Percentiles rank a stretch among this genome's conserved stretches.
Conservation (phyloP, 2,329 filamentous ascomycete genomes). For the Hawksworthiomyces lignivorus region DNA sequence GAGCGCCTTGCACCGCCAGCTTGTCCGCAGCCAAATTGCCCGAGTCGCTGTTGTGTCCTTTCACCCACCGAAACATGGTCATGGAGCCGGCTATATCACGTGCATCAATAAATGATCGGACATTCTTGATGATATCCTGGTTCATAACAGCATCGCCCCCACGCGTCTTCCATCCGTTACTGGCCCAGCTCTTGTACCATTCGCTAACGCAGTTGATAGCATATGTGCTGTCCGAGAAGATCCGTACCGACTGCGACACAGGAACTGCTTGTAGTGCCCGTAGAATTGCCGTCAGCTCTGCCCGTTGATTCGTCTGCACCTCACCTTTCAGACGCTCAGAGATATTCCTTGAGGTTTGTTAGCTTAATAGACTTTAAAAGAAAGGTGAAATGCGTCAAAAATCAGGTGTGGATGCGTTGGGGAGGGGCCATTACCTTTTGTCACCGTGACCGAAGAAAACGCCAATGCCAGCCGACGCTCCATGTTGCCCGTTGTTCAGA, state of each 20-base stretch:
- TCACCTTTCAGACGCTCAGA: constrained; percentile 68
- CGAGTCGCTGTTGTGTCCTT: constrained; percentile 65
- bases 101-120: constrained; percentile 64
- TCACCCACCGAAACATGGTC: constrained; percentile 80
- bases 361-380: neutral
- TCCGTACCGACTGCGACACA: constrained; percentile 59
- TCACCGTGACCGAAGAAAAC: constrained; percentile 56
- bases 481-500: constrained; percentile 47
- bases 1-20: constrained; percentile 63
- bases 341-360: constrained; percentile 42
- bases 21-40: constrained; percentile 78
- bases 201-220: constrained; percentile 80
- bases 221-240: constrained; percentile 86
- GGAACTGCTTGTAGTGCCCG: constrained; percentile 74
- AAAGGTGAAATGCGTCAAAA: neutral
- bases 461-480: constrained; percentile 53
- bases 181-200: constrained; percentile 74
- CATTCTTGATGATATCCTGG: constrained; percentile 69
- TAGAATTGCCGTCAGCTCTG: constrained; percentile 83
- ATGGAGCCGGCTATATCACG: constrained; percentile 50
- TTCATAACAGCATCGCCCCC: constrained; percentile 66
- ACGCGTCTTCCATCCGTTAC: constrained; percentile 69
- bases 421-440: constrained; percentile 39
- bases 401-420: neutral
- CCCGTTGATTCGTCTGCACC: constrained; percentile 87